These are phyloP conservation scores for Teunomyces pallodes DNA, from an alignment of 805 yeast species.

Conservation along the genomic window DNA sequence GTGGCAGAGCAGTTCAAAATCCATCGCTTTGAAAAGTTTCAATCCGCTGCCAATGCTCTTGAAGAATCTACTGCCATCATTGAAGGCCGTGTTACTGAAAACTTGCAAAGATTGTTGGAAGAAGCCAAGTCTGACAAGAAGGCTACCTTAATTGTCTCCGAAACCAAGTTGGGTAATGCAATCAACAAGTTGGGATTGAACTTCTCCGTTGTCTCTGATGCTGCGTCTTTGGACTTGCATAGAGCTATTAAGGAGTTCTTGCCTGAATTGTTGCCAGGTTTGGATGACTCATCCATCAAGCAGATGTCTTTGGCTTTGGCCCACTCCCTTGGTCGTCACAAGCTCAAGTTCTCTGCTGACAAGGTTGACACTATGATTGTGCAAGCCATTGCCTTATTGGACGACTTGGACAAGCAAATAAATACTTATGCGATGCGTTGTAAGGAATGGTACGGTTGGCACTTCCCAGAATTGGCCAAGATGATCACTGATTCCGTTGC, in stretches of 20 bases:
- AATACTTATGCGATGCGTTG: constrained; percentile 98
- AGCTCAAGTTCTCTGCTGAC: constrained; percentile 95
- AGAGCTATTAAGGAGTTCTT: constrained; percentile 93
- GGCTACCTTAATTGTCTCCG: constrained; percentile 85
- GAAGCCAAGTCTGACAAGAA: constrained; percentile 79
- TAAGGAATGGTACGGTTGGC: constrained; percentile 99
- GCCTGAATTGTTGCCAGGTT: constrained; percentile 92
- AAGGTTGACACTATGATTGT: constrained; percentile 99
- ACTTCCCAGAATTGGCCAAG: constrained; percentile 98
- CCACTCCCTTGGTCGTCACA: constrained; percentile 97
- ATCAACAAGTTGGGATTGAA: constrained; percentile 91
- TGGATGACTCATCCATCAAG: constrained; percentile 75
- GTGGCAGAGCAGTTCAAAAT: constrained; percentile 89
- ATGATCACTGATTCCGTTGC: constrained; percentile 95
- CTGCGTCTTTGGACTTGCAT: constrained; percentile 89
- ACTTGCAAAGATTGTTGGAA: constrained; percentile 71
- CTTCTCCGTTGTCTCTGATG: constrained; percentile 88
- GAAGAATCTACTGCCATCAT: constrained; percentile 91
- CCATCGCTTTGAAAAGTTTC: constrained; percentile 92
- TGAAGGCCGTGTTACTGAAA: constrained; percentile 91
- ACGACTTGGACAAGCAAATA: constrained; percentile 94
- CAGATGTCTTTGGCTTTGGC: constrained; percentile 98
- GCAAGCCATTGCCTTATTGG: constrained; percentile 96
- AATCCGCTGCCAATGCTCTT: constrained; percentile 91
- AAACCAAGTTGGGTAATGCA: constrained; percentile 93